phyloP scores from a whole-genome alignment of 106 monocot species.

The Triglochin maritima region DNA sequence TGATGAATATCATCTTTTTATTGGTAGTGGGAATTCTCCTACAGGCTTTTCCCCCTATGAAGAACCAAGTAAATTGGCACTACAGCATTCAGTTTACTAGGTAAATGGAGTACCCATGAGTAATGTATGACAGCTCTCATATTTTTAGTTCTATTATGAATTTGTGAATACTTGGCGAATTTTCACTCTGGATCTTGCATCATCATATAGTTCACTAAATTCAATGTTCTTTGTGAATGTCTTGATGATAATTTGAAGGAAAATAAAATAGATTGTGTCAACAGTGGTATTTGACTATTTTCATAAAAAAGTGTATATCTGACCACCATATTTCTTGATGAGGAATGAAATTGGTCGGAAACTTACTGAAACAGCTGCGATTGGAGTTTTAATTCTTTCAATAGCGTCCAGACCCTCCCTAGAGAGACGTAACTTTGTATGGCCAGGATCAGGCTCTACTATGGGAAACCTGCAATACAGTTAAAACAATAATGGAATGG shows the following conservation, averaged over 20 bases:
- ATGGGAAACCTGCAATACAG: conserved; percentile 66
- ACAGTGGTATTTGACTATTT: background rate
- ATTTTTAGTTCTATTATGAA: no score
- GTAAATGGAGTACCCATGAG: no score
- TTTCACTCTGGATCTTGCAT: no score
- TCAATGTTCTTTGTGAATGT: background rate
- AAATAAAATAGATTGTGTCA: background rate
- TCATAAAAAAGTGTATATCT: background rate
- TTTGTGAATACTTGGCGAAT: no score
- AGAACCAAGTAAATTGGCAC: no score
- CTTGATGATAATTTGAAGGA: background rate
- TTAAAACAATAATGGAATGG: no score
- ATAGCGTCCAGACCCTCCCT: conserved; percentile 81
- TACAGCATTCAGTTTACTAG: no score
- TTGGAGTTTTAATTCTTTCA: conserved; percentile 71
- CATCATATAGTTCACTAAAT: background rate
- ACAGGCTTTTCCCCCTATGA: no score
- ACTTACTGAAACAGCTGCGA: conserved; percentile 81
- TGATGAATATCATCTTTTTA: no score
- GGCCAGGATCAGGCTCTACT: conserved; percentile 91
- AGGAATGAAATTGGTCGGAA: background rate
- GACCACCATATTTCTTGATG: background rate
- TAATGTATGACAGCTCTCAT: no score
- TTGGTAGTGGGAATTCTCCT: no score
- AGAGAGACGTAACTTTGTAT: conserved; percentile 78